Evolutionary conservation across 345 rosid species (phyloP).

Genomic region (Pseudoturritis turrita): DNA sequence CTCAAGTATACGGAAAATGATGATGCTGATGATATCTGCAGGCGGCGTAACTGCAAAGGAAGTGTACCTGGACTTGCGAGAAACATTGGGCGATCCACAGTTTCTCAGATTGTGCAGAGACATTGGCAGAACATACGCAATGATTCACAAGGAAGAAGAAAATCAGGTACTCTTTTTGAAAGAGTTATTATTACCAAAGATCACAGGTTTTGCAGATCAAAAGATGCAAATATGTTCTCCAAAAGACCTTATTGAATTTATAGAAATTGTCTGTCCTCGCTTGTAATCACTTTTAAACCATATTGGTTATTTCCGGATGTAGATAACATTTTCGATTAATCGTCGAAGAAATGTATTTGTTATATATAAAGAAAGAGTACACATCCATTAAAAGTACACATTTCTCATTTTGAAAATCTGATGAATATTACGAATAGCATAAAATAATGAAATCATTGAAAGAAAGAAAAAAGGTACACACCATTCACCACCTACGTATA

Average conservation of each 20-base stretch:
- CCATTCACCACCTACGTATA: too few species aligned
- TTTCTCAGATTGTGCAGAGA: conserved; percentile 46
- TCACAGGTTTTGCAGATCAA: conserved; percentile 22
- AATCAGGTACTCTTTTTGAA: conserved; percentile 14
- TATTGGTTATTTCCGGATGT: too few species aligned
- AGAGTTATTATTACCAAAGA: conserved; percentile 28
- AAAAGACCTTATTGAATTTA: conserved; percentile 56
- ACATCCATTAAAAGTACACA: too few species aligned
- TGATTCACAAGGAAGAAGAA: conserved; percentile 38
- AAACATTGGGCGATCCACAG: conserved; percentile 41
- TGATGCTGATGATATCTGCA: conserved; percentile 46
- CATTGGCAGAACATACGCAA: conserved; percentile 45
- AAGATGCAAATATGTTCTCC: conserved; percentile 39
- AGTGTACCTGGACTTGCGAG: conserved; percentile 40
- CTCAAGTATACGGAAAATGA: conserved; percentile 37
- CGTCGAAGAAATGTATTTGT: too few species aligned
- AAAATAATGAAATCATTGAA: too few species aligned
- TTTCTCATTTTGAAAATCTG: too few species aligned
- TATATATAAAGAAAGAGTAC: too few species aligned
- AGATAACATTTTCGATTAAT: too few species aligned
- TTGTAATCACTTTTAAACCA: too few species aligned
- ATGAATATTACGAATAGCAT: too few species aligned
- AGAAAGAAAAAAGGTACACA: too few species aligned
- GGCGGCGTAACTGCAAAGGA: conserved; percentile 34
- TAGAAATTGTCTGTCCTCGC: too few species aligned